Percentiles rank a stretch among this genome's conserved stretches.
These are phyloP conservation scores for Leccinellum rugosiceps DNA, from an alignment of 768 basidiomycete genomes.

Conservation along the genomic window DNA sequence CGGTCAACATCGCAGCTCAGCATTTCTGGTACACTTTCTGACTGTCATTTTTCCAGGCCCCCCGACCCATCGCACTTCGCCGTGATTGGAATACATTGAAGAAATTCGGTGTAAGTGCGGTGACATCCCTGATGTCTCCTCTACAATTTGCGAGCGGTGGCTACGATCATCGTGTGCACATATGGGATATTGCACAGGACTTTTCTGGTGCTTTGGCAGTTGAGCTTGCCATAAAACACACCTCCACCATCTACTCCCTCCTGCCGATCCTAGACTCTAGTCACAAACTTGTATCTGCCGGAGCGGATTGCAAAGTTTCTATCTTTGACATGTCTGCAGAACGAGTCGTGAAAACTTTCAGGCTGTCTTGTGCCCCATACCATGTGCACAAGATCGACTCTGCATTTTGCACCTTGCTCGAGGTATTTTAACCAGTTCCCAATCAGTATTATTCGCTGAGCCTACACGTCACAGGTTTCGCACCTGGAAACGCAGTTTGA, in stretches of 20 bases:
- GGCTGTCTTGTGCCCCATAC: slow-evolving; percentile 41
- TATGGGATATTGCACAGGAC: slow-evolving; percentile 42
- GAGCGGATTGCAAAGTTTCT: slow-evolving; percentile 46
- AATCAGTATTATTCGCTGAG: not conserved
- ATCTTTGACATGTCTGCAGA: slow-evolving; percentile 47
- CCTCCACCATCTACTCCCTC: slow-evolving; percentile 41
- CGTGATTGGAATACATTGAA: slow-evolving; percentile 35
- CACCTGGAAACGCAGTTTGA: slow-evolving; percentile 53
- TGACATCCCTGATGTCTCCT: slow-evolving; percentile 40
- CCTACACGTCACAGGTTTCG: slow-evolving; percentile 34
- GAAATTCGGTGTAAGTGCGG: slow-evolving; percentile 41
- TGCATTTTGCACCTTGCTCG: slow-evolving; percentile 41
- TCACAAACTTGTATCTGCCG: slow-evolving; percentile 44
- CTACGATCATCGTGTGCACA: slow-evolving; percentile 45
- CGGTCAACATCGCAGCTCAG: slow-evolving; percentile 20
- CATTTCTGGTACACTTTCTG: not conserved
- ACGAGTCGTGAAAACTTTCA: slow-evolving; percentile 39
- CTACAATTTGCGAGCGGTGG: slow-evolving; percentile 48
- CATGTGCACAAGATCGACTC: slow-evolving; percentile 39
- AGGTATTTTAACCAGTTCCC: slow-evolving; percentile 32
- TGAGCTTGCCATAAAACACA: slow-evolving; percentile 41
- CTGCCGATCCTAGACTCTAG: slow-evolving; percentile 43
- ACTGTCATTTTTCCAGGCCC: slow-evolving; percentile 8
- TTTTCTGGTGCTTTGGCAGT: slow-evolving; percentile 29
- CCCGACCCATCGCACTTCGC: slow-evolving; percentile 10